These are phyloP conservation scores for Didymella pomorum DNA, from an alignment of 2,329 filamentous ascomycete genomes.

Conservation along the genomic window DNA sequence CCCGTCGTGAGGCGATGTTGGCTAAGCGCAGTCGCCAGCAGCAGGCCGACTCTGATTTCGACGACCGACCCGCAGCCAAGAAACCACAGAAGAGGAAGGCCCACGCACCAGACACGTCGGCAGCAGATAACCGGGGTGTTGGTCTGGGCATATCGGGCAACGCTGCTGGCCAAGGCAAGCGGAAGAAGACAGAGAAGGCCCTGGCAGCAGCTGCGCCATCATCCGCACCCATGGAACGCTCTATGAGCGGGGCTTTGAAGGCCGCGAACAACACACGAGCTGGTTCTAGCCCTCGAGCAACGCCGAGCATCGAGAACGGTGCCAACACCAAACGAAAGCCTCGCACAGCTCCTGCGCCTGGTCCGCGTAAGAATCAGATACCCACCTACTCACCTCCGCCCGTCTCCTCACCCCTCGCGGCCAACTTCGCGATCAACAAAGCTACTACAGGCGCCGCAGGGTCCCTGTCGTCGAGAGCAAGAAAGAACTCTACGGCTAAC, in stretches of 20 bases:
- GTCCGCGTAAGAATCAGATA: conserved; percentile 74
- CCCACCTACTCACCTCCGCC: conserved; percentile 72
- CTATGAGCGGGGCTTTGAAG: conserved; percentile 66
- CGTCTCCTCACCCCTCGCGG: conserved; percentile 77
- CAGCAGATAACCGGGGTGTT: conserved; percentile 53
- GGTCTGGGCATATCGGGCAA: conserved; percentile 71
- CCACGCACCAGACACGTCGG: conserved; percentile 59
- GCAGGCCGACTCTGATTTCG: conserved; percentile 79
- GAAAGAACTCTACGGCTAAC: conserved; percentile 70
- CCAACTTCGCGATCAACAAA: conserved; percentile 69
- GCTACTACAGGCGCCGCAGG: conserved; percentile 55
- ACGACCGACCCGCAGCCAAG: conserved; percentile 70
- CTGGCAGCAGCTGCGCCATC: conserved; percentile 44
- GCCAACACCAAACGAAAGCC: conserved; percentile 69
- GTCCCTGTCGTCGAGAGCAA: conserved; percentile 73
- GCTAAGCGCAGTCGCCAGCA: conserved; percentile 74
- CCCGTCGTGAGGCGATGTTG: conserved; percentile 80
- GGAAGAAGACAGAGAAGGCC: conserved; percentile 80
- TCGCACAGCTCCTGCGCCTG: conserved; percentile 71
- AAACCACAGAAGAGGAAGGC: conserved; percentile 68
- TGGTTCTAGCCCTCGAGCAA: conserved; percentile 70
- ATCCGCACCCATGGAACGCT: conserved; percentile 68
- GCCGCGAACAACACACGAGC: conserved; percentile 55
- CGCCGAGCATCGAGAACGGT: conserved; percentile 64
- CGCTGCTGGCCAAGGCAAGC: conserved; percentile 67